Percentiles rank a stretch among this genome's conserved stretches.
Evolutionary conservation across 2,329 filamentous ascomycete species (phyloP).

Genomic region (Diplocarpon rosae): DNA sequence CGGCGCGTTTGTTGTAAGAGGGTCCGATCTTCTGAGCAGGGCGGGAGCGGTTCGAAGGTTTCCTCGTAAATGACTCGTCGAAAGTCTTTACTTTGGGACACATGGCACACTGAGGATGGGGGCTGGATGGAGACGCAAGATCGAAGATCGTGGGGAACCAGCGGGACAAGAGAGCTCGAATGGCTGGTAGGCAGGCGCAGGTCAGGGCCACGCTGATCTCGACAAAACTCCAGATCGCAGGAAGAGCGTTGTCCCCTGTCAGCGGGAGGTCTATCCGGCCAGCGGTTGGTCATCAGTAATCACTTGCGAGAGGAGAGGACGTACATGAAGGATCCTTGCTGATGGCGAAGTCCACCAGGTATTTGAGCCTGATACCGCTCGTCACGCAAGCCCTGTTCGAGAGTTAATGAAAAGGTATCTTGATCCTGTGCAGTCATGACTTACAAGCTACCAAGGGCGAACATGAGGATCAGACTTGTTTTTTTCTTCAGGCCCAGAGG

Average conservation of each 20-base stretch:
- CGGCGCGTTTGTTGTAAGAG: slow-evolving; percentile 1
- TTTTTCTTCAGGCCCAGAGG: slow-evolving; percentile 54
- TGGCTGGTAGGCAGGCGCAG: slow-evolving; percentile 21
- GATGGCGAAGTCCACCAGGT: slow-evolving; percentile 14
- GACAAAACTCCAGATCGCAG: slow-evolving; percentile 23
- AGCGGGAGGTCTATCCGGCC: neutral
- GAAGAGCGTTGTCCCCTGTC: slow-evolving; percentile 17
- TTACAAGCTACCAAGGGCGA: too few relatives aligned
- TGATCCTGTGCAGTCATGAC: too few relatives aligned
- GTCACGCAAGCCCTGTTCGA: slow-evolving; percentile 16
- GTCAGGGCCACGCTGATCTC: slow-evolving; percentile 22
- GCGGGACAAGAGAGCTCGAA: slow-evolving; percentile 18
- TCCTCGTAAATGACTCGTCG: neutral
- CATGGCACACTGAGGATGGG: neutral
- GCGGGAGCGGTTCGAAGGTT: neutral
- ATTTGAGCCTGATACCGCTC: slow-evolving; percentile 19
- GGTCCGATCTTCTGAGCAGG: slow-evolving; percentile 3
- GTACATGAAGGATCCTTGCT: slow-evolving; percentile 19
- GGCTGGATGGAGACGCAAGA: neutral
- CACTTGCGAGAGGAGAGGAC: neutral
- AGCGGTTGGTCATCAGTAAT: neutral
- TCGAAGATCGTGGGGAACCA: slow-evolving; percentile 10
- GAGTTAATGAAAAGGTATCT: neutral
- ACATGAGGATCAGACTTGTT: slow-evolving; percentile 1
- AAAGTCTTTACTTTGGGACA: neutral